phyloP scores from a whole-genome alignment of 192 early-diverging fungal species.

The Coemansia sp. region DNA sequence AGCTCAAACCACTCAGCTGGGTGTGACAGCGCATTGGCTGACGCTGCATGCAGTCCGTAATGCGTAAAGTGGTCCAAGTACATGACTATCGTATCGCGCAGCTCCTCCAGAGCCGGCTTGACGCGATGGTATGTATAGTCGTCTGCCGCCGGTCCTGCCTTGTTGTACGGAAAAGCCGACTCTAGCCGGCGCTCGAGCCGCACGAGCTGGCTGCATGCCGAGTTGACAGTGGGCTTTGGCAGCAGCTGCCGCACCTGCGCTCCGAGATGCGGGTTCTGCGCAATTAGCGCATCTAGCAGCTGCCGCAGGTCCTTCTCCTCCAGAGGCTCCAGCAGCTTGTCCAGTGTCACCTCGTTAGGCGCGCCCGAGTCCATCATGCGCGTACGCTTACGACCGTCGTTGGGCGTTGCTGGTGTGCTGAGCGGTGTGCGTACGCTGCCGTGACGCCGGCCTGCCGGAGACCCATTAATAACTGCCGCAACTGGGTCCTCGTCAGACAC shows the following conservation, averaged over 20 bases:
- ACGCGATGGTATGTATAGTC: conserved; percentile 92
- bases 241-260: conserved; percentile 69
- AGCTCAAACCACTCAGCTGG: conserved; percentile 72
- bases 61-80: conserved; percentile 77
- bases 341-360: conserved; percentile 42
- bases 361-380: conserved; percentile 21
- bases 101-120: conserved; percentile 68
- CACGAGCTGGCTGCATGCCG: conserved; percentile 64
- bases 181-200: conserved; percentile 69
- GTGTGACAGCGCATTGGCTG: conserved; percentile 36
- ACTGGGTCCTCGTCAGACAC: conserved; percentile 16
- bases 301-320: conserved; percentile 71
- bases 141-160: conserved; percentile 71
- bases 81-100: conserved; percentile 69
- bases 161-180: conserved; percentile 84
- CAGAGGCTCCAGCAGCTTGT: conserved; percentile 60
- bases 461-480: conserved; percentile 16
- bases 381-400: conserved; percentile 37
- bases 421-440: background rate
- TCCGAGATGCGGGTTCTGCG: conserved; percentile 70
- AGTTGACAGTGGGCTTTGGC: conserved; percentile 81
- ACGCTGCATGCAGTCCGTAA: conserved; percentile 61
- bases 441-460: conserved; percentile 10
- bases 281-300: conserved; percentile 72
- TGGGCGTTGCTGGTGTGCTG: background rate